Conservation (phyloP, 306 rosid genomes). For the Oxytropis ochrocephala region DNA sequence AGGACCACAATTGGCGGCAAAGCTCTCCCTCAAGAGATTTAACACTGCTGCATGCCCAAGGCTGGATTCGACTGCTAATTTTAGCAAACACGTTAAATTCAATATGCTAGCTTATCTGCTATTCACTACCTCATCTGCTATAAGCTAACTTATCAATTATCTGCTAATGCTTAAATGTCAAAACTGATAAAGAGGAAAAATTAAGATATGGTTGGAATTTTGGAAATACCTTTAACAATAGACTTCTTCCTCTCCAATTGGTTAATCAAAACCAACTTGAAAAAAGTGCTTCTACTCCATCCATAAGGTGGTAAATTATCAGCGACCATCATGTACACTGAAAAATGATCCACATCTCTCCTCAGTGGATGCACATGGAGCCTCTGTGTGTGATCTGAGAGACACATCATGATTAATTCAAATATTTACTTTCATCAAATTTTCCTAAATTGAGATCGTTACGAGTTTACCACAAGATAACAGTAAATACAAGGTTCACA, state of each 20-base stretch:
- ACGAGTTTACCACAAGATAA: neutral
- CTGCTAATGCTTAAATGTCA: too few species aligned
- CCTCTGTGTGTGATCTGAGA: conserved; percentile 23
- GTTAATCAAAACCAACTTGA: conserved; percentile 30
- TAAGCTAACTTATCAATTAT: too few species aligned
- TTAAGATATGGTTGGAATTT: neutral
- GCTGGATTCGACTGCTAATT: too few species aligned
- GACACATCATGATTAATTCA: neutral
- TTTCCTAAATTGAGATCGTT: neutral
- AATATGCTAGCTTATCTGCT: too few species aligned
- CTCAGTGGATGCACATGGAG: conserved; percentile 24
- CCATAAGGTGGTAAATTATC: conserved; percentile 32
- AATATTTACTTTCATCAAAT: too few species aligned
- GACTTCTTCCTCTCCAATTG: conserved; percentile 18
- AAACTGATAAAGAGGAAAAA: neutral
- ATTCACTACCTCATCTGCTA: too few species aligned
- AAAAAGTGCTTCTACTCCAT: conserved; percentile 31
- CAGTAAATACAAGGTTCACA: neutral
- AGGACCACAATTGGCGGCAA: too few species aligned
- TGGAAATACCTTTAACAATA: conserved; percentile 21
- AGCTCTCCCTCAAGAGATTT: too few species aligned
- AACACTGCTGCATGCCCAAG: too few species aligned
- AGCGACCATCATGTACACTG: conserved; percentile 28
- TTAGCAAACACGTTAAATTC: too few species aligned
- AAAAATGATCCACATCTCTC: conserved; percentile 26